Conservation (phyloP, 441 rosid species). For the Brassica hybrid region DNA sequence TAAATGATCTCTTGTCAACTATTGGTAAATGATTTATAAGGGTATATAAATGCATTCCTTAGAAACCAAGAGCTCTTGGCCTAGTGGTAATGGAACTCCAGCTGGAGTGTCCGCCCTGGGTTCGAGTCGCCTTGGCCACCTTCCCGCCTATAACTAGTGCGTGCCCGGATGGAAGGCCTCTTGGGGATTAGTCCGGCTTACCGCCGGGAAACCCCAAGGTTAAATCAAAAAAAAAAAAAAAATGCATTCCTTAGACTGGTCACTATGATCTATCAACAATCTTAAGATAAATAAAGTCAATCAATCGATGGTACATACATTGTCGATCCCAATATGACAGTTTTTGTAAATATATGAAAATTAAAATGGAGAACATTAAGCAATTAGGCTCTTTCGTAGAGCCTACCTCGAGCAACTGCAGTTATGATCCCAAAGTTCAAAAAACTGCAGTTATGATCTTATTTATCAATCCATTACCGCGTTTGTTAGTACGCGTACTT, state of each 20-base stretch:
- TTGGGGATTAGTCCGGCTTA: too few relatives aligned
- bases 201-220: too few relatives aligned
- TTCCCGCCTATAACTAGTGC: too few relatives aligned
- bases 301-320: slow-evolving; percentile 1
- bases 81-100: too few relatives aligned
- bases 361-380: neutral
- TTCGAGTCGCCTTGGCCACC: too few relatives aligned
- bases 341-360: neutral
- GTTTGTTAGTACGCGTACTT: slow-evolving; percentile 6
- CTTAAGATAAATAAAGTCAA: slow-evolving; percentile 23
- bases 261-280: slow-evolving; percentile 31
- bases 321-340: slow-evolving; percentile 29
- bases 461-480: slow-evolving; percentile 4
- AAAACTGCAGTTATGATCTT: slow-evolving; percentile 10
- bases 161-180: too few relatives aligned
- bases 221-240: too few relatives aligned
- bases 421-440: neutral
- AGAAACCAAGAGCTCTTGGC: too few relatives aligned
- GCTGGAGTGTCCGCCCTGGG: too few relatives aligned
- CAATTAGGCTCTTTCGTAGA: slow-evolving; percentile 1
- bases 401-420: slow-evolving; percentile 15
- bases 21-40: slow-evolving; percentile 14
- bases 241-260: slow-evolving; percentile 21
- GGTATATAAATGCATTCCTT: slow-evolving; percentile 31
- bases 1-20: slow-evolving; percentile 4